phyloP scores from a whole-genome alignment of 2,329 filamentous ascomycete species.

The Fusarium newnesense region DNA sequence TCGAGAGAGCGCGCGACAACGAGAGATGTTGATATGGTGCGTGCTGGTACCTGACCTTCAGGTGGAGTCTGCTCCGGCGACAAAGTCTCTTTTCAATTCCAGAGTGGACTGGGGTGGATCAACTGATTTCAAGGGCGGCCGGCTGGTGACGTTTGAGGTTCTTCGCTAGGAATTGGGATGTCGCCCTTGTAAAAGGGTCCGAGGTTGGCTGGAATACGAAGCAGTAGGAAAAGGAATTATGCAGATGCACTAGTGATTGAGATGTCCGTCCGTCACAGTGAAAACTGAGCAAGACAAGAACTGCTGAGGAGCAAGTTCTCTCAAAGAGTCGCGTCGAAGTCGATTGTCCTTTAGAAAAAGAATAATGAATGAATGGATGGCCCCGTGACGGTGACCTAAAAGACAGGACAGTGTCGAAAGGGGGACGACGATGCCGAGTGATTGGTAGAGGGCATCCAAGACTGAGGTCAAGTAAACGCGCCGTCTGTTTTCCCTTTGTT shows the following conservation, averaged over 20 bases:
- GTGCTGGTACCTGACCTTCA: conserved; percentile 13
- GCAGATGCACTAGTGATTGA: conserved; percentile 20
- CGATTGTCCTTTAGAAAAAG: conserved; percentile 18
- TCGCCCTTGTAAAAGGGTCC: conserved; percentile 18
- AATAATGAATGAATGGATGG: conserved; percentile 36
- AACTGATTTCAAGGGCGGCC: conserved; percentile 37
- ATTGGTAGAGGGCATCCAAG: conserved; percentile 32
- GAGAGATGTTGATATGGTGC: neutral
- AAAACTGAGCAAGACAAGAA: conserved; percentile 10
- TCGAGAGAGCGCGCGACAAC: neutral
- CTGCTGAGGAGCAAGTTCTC: conserved; percentile 4
- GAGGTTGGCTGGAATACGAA: conserved; percentile 26
- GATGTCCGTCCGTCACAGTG: conserved; percentile 4
- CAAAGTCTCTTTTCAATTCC: conserved; percentile 26
- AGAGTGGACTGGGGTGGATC: conserved; percentile 36
- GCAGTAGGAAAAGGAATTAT: conserved; percentile 13
- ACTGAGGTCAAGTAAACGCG: conserved; percentile 22
- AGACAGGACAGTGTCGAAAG: conserved; percentile 26
- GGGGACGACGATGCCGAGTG: conserved; percentile 33
- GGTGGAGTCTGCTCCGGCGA: conserved; percentile 33
- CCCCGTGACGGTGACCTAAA: conserved; percentile 29
- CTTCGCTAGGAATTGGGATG: conserved; percentile 28
- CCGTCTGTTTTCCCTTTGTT: conserved; percentile 24
- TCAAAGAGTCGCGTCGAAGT: conserved; percentile 4
- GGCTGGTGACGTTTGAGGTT: conserved; percentile 37